Evolutionary conservation across 2,329 filamentous ascomycete species (phyloP).

Genomic region (Dothistroma pini): DNA sequence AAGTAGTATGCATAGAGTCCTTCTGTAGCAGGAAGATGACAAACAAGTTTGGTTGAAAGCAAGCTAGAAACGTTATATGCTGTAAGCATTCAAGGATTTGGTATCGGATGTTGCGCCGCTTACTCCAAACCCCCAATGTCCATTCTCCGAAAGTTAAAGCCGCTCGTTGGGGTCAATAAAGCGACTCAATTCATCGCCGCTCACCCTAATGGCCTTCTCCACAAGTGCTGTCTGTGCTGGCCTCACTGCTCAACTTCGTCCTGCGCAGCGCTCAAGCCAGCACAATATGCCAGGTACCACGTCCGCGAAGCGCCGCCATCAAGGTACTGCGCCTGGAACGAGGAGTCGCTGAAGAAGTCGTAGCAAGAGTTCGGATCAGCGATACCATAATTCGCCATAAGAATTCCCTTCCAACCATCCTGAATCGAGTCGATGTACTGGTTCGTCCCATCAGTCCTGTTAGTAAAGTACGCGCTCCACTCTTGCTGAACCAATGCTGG

Average conservation of each 20-base stretch:
- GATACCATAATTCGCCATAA: slow-evolving; percentile 78
- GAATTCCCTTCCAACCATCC: slow-evolving; percentile 80
- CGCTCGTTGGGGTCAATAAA: not conserved
- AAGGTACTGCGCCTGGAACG: slow-evolving; percentile 65
- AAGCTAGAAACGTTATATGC: not conserved
- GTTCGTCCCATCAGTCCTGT: slow-evolving; percentile 46
- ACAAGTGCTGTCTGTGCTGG: not conserved
- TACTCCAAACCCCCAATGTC: not conserved
- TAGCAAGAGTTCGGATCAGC: slow-evolving; percentile 67
- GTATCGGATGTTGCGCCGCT: not conserved
- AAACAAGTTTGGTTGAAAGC: too few relatives aligned
- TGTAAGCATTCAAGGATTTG: not conserved
- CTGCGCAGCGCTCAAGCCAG: slow-evolving; percentile 52
- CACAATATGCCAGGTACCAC: slow-evolving; percentile 79
- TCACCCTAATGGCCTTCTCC: not conserved
- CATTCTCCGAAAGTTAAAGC: not conserved
- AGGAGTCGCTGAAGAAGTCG: slow-evolving; percentile 65
- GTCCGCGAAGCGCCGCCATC: slow-evolving; percentile 80
- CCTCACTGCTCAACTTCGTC: not conserved
- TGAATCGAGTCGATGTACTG: slow-evolving; percentile 54
- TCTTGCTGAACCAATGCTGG: slow-evolving; percentile 72
- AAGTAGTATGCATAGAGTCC: not conserved
- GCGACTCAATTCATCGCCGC: not conserved
- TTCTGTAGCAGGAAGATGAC: too few relatives aligned
- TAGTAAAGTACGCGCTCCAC: slow-evolving; percentile 74